Percentiles rank a stretch among this genome's conserved stretches.
Evolutionary conservation across 441 rosid genomes (phyloP).

Genomic region (Jatropha podagrica): DNA sequence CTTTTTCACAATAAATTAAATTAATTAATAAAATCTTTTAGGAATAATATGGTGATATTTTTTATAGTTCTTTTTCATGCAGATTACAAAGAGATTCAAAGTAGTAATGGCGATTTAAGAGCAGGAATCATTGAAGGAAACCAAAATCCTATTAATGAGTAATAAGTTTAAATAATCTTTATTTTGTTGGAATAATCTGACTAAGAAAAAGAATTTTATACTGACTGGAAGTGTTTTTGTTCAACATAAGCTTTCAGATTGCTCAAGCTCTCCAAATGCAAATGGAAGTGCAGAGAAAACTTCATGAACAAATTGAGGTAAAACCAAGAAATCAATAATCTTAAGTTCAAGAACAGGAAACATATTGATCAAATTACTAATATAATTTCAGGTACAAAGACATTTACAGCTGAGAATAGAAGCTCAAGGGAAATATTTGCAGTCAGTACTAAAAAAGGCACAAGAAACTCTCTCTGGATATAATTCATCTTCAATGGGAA

Average conservation of each 20-base stretch:
- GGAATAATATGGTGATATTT: slow-evolving; percentile 14
- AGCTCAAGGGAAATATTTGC: slow-evolving; percentile 95
- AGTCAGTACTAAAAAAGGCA: slow-evolving; percentile 79
- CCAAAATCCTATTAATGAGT: slow-evolving; percentile 57
- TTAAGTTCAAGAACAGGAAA: neutral
- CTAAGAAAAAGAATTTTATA: neutral
- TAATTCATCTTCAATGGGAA: slow-evolving; percentile 53
- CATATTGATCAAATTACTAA: slow-evolving; percentile 18
- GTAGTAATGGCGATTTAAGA: slow-evolving; percentile 6
- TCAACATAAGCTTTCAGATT: slow-evolving; percentile 63
- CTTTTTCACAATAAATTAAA: neutral
- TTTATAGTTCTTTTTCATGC: slow-evolving; percentile 33
- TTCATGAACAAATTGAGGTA: slow-evolving; percentile 96
- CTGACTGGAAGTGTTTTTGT: slow-evolving; percentile 22
- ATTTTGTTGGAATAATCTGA: slow-evolving; percentile 20
- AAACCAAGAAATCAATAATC: neutral
- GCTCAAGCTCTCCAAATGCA: slow-evolving; percentile 84
- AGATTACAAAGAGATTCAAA: slow-evolving; percentile 60
- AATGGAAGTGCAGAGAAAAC: slow-evolving; percentile 92
- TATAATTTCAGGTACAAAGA: slow-evolving; percentile 77
- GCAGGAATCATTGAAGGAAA: slow-evolving; percentile 38
- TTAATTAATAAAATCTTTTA: slow-evolving; percentile 2
- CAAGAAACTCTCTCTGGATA: slow-evolving; percentile 87
- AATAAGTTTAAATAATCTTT: slow-evolving; percentile 34
- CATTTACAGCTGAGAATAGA: slow-evolving; percentile 95